Conservation (phyloP, 306 rosid genomes). For the Oemleria cerasiformis region DNA sequence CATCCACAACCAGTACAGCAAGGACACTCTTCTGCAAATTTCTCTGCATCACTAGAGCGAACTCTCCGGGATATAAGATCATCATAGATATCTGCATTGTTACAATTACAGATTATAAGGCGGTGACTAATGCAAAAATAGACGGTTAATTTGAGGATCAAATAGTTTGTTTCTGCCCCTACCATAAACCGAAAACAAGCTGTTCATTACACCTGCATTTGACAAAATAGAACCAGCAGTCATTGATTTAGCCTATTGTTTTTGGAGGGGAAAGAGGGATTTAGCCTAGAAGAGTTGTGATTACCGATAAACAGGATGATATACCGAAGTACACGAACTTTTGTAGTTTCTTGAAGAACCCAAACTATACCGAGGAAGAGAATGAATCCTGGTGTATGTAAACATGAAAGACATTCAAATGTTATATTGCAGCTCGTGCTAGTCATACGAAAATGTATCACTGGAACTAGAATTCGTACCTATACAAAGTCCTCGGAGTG, state of each 20-base stretch:
- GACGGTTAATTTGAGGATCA: conserved; percentile 9
- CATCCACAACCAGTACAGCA: conserved; percentile 71
- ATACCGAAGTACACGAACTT: conserved; percentile 48
- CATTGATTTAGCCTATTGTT: not conserved
- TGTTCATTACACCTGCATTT: conserved; percentile 66
- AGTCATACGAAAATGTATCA: not conserved
- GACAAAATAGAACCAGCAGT: not conserved
- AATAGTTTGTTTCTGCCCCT: conserved; percentile 17
- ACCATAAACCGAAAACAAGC: conserved; percentile 70
- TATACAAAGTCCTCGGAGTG: conserved; percentile 68
- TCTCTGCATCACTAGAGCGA: conserved; percentile 67
- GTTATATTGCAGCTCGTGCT: conserved; percentile 9
- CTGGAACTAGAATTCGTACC: conserved; percentile 32
- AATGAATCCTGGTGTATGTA: conserved; percentile 49
- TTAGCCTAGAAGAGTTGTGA: conserved; percentile 1
- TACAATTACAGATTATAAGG: conserved; percentile 9
- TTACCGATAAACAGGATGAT: conserved; percentile 58
- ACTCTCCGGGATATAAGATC: conserved; percentile 70
- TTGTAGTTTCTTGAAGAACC: conserved; percentile 63
- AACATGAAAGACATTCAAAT: conserved; percentile 4
- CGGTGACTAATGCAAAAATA: conserved; percentile 3
- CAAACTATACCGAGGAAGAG: conserved; percentile 55
- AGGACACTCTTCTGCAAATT: conserved; percentile 66
- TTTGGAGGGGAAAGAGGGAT: too few species aligned
- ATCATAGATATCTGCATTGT: conserved; percentile 58